Evolutionary conservation across 140 eudicot genomes (phyloP).

Genomic region (Oenanthe javanica): DNA sequence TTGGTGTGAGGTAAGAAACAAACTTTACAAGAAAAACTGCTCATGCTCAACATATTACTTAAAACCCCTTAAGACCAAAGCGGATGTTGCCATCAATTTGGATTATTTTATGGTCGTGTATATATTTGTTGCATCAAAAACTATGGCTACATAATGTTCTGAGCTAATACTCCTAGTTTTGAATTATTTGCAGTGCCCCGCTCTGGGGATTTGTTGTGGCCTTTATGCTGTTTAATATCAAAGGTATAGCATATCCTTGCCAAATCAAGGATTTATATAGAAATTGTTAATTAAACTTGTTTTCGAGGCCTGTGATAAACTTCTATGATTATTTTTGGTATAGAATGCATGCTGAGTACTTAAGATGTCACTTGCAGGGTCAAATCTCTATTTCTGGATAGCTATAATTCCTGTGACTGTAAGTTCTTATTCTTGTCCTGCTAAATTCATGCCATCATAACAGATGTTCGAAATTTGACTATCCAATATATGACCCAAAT

Average conservation of each 20-base stretch:
- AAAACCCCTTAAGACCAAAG: background rate
- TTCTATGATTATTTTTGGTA: background rate
- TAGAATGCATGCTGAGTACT: conserved; percentile 4
- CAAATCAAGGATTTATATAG: background rate
- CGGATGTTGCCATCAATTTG: background rate
- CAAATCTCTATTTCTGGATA: conserved; percentile 96
- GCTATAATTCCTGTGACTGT: conserved; percentile 89
- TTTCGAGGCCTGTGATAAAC: background rate
- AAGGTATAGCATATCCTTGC: conserved; percentile 37
- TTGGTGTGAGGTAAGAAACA: conserved; percentile 80
- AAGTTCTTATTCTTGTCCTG: conserved; percentile 24
- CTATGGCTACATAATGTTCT: background rate
- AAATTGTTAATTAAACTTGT: background rate
- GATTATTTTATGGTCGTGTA: background rate
- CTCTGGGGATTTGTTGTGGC: conserved; percentile 98
- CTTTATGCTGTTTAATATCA: conserved; percentile 84
- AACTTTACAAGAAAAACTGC: background rate
- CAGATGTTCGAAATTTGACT: background rate
- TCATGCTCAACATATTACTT: background rate
- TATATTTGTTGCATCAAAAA: background rate
- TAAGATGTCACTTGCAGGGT: conserved; percentile 54
- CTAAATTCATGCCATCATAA: background rate
- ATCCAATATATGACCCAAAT: background rate
- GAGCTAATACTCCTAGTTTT: conserved; percentile 16
- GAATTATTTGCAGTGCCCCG: conserved; percentile 60